A percentile compares a stretch with the other conserved stretches of the same genome.
Evolutionary conservation across 768 basidiomycete species (phyloP).

Genomic region (Lactarius hatsudake): DNA sequence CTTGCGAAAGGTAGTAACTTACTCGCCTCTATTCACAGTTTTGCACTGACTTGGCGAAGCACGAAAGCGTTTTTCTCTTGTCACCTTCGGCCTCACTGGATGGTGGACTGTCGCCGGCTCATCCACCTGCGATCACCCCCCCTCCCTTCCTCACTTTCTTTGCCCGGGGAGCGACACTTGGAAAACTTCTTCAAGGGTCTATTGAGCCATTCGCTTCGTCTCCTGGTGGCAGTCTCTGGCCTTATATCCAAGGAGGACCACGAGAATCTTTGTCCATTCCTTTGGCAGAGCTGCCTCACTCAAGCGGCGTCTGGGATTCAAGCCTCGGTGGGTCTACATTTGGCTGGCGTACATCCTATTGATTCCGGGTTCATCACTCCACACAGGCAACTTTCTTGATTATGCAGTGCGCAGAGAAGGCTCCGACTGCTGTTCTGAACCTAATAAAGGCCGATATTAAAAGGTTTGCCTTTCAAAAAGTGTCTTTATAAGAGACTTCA

Average conservation of each 20-base stretch:
- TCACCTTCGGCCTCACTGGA: slow-evolving; percentile 8
- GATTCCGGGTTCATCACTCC: neutral
- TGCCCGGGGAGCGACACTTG: slow-evolving; percentile 16
- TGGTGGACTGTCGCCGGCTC: neutral
- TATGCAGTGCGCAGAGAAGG: slow-evolving; percentile 36
- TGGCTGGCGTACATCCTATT: slow-evolving; percentile 8
- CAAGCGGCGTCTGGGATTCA: slow-evolving; percentile 39
- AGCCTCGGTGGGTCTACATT: slow-evolving; percentile 45
- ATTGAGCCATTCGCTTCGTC: slow-evolving; percentile 43
- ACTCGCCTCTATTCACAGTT: neutral
- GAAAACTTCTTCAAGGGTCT: slow-evolving; percentile 25
- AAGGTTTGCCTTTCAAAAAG: slow-evolving; percentile 17
- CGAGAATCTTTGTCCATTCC: slow-evolving; percentile 46
- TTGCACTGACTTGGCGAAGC: slow-evolving; percentile 17
- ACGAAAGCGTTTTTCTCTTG: slow-evolving; percentile 4
- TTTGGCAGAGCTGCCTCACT: slow-evolving; percentile 57
- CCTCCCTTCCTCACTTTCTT: slow-evolving; percentile 19
- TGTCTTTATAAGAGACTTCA: slow-evolving; percentile 3
- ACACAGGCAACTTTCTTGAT: slow-evolving; percentile 11
- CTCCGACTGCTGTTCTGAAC: neutral
- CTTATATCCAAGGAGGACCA: slow-evolving; percentile 51
- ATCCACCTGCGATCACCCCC: slow-evolving; percentile 24
- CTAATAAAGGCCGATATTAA: slow-evolving; percentile 18
- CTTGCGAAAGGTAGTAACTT: slow-evolving; percentile 17
- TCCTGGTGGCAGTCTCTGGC: slow-evolving; percentile 62